These are phyloP conservation scores for Capsella rubella DNA, from an alignment of 441 rosid genomes.

Conservation along the genomic window DNA sequence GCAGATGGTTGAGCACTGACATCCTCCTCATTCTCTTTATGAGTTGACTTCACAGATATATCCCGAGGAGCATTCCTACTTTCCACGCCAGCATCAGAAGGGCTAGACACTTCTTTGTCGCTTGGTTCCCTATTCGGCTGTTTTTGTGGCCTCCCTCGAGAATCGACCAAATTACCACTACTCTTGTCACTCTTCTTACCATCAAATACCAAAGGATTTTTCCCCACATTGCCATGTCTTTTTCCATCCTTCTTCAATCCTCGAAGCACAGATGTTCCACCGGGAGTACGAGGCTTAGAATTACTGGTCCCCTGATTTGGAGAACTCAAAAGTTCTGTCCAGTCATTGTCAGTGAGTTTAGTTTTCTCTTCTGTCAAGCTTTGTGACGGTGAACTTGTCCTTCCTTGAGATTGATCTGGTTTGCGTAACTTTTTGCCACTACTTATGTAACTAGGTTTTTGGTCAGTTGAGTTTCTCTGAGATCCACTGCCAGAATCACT, in stretches of 20 bases:
- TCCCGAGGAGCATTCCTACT: slow-evolving; percentile 35
- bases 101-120: slow-evolving; percentile 60
- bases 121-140: slow-evolving; percentile 57
- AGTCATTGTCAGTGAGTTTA: slow-evolving; percentile 76
- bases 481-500: slow-evolving; percentile 56
- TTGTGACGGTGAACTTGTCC: slow-evolving; percentile 34
- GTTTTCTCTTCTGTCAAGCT: slow-evolving; percentile 50
- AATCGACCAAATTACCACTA: slow-evolving; percentile 44
- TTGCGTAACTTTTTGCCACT: slow-evolving; percentile 25
- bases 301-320: slow-evolving; percentile 50
- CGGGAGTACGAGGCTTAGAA: slow-evolving; percentile 45
- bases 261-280: slow-evolving; percentile 54
- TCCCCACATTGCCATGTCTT: slow-evolving; percentile 52
- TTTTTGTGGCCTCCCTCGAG: slow-evolving; percentile 42
- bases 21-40: slow-evolving; percentile 49
- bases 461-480: slow-evolving; percentile 50
- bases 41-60: slow-evolving; percentile 34
- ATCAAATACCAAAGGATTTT: slow-evolving; percentile 47
- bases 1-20: slow-evolving; percentile 45
- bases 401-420: slow-evolving; percentile 48
- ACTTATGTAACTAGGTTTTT: slow-evolving; percentile 36
- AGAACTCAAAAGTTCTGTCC: slow-evolving; percentile 84
- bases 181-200: slow-evolving; percentile 58
- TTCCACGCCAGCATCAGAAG: slow-evolving; percentile 60
- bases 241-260: slow-evolving; percentile 61